Conservation (phyloP, 1,284 basidiomycete genomes). For the Papiliotrema nemorosa region DNA sequence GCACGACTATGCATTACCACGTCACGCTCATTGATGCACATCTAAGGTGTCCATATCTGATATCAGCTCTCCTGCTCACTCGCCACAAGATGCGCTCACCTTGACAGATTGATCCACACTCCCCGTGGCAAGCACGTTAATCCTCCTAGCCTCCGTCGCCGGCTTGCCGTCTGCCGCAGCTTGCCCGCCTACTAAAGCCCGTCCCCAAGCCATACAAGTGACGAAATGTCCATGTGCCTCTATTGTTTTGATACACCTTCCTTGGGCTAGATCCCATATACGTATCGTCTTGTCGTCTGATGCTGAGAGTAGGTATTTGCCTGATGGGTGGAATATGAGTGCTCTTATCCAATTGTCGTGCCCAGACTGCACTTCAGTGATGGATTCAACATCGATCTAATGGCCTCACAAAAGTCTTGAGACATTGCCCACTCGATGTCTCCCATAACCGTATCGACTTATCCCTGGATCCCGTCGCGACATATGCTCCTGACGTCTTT, state of each 20-base stretch:
- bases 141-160: conserved; percentile 56
- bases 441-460: conserved; percentile 89
- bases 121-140: conserved; percentile 77
- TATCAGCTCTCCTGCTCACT: not conserved
- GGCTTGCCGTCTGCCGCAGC: conserved; percentile 32
- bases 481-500: conserved; percentile 56
- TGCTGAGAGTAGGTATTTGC: conserved; percentile 79
- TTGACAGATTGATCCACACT: conserved; percentile 66
- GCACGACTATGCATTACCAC: too few species aligned
- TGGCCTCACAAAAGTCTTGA: conserved; percentile 60
- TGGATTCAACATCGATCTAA: conserved; percentile 1
- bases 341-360: conserved; percentile 84
- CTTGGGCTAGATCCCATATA: conserved; percentile 76
- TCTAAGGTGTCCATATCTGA: conserved; percentile 15
- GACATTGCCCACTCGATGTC: conserved; percentile 65
- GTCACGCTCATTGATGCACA: too few species aligned
- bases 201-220: conserved; percentile 74
- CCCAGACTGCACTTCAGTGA: conserved; percentile 54
- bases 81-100: conserved; percentile 26
- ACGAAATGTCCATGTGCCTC: conserved; percentile 86
- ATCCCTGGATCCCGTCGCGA: conserved; percentile 79
- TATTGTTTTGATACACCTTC: conserved; percentile 74
- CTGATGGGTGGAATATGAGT: conserved; percentile 77
- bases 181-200: conserved; percentile 53
- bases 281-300: conserved; percentile 88